phyloP scores from a whole-genome alignment of 169 alveolate species.

The Fabrea salina region DNA sequence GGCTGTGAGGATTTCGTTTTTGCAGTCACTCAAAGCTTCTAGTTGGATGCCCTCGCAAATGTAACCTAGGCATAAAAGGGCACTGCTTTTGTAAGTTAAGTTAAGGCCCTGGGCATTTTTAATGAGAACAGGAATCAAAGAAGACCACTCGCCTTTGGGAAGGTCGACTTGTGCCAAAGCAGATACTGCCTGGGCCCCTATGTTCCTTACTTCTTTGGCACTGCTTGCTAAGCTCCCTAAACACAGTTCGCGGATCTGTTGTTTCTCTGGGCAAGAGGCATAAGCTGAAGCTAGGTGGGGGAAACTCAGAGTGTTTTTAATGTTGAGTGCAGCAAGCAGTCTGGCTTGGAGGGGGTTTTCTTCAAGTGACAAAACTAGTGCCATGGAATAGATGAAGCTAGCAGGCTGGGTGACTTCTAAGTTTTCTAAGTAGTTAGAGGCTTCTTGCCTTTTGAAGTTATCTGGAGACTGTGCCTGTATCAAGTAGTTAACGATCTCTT shows the following conservation, averaged over 20 bases:
- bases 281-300: background rate
- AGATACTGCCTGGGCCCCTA: constrained; percentile 39
- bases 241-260: constrained; percentile 15
- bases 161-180: constrained; percentile 41
- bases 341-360: background rate
- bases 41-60: constrained; percentile 51
- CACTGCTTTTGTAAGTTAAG: constrained; percentile 25
- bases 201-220: constrained; percentile 22
- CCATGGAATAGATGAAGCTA: background rate
- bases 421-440: background rate
- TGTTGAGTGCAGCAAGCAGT: background rate
- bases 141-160: constrained; percentile 50
- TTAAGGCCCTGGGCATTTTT: constrained; percentile 21
- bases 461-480: background rate
- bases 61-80: constrained; percentile 46
- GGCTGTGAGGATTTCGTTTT: constrained; percentile 32
- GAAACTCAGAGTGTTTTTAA: background rate
- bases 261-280: background rate
- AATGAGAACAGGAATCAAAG: constrained; percentile 29
- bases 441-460: background rate
- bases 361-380: background rate
- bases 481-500: background rate
- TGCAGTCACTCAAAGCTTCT: background rate
- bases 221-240: constrained; percentile 28
- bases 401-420: background rate